These are phyloP conservation scores for Botryotinia calthae DNA, from an alignment of 2,329 filamentous ascomycete species.

Conservation along the genomic window DNA sequence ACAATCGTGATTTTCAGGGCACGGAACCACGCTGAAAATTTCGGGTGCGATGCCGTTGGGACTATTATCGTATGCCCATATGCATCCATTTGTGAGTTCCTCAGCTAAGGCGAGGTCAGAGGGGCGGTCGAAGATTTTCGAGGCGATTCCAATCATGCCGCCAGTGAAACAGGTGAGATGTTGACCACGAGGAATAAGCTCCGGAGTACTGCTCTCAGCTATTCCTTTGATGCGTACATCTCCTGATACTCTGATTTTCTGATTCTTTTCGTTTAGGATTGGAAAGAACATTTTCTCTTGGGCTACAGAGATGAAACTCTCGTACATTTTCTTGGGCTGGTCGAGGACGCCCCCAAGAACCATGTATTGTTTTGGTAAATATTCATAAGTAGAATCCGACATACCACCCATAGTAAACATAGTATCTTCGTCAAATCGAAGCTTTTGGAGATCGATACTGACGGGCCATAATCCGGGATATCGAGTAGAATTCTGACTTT, in stretches of 20 bases:
- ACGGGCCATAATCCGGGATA: conserved; percentile 65
- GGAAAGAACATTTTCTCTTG: conserved; percentile 48
- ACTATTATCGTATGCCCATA: conserved; percentile 59
- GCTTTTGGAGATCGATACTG: conserved; percentile 48
- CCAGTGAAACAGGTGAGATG: conserved; percentile 73
- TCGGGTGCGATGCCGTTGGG: conserved; percentile 63
- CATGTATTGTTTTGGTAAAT: conserved; percentile 54
- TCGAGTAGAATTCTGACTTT: conserved; percentile 52
- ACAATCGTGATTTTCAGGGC: conserved; percentile 29
- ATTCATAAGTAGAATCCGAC: conserved; percentile 61
- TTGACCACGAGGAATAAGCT: conserved; percentile 45
- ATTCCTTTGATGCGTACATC: conserved; percentile 38
- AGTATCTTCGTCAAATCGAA: conserved; percentile 51
- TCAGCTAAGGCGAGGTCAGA: conserved; percentile 55
- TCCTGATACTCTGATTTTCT: conserved; percentile 50
- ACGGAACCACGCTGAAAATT: conserved; percentile 44
- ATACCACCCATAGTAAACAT: conserved; percentile 55
- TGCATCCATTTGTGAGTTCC: conserved; percentile 60
- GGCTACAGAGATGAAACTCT: conserved; percentile 46
- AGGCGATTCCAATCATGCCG: conserved; percentile 67
- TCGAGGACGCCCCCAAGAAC: conserved; percentile 32
- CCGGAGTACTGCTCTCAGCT: conserved; percentile 47
- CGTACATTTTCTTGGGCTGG: conserved; percentile 43
- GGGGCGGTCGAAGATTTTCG: conserved; percentile 55
- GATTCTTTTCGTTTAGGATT: conserved; percentile 42